Base-by-base conservation (phyloP, 306 rosid genomes). In the Pterocarpus macrocarpus region DNA sequence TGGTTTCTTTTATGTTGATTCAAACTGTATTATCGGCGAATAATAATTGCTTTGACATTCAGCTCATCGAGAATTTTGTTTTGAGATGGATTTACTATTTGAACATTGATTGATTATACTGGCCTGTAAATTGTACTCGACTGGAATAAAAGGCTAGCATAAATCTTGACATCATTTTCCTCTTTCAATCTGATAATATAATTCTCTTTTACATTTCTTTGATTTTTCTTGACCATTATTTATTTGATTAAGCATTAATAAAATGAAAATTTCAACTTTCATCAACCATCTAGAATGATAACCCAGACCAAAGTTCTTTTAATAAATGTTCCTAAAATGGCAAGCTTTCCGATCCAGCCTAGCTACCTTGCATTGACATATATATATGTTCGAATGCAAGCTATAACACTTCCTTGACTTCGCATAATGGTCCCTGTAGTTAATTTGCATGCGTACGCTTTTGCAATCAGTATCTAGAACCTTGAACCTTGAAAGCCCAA, bases 31-130 rank as follows among this genome's bases (percentile, higher is more conserved):
- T 28, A 22, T 74, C 7, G 47, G 2, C 32, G 10, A 58, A 65
- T 8, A 35, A 62, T 7, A 35, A 64, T 32, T 16, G 7, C 50
- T 64, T 73, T 80, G 79, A 72, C 84, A 80, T 52, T 50, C 47
- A n/a, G 35, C 38, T 17, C 72, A 41, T 17, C 32, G 35, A 64
- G 7, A 77, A 10, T 35, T 35, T 22, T 13, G 56, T 22, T 22
- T 35, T 64, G 10, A 76, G 49, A 45, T 75, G 10, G 47, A 63
- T 38, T 56, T 44, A 33, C 11, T 10, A 44, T 22, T 73, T 53
- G 35, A 43, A 58, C 12, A 7, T 47, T 71, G 55, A 69, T 69
- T 34, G 77, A 47, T 59, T 22, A 22, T 22, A 22, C 28, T 62
- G 78, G 45, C 59, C 39, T 22, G 1, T 3, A 50, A 62, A 15